These are phyloP conservation scores for Inga leiocalycina DNA, from an alignment of 306 rosid genomes.

Conservation along the genomic window DNA sequence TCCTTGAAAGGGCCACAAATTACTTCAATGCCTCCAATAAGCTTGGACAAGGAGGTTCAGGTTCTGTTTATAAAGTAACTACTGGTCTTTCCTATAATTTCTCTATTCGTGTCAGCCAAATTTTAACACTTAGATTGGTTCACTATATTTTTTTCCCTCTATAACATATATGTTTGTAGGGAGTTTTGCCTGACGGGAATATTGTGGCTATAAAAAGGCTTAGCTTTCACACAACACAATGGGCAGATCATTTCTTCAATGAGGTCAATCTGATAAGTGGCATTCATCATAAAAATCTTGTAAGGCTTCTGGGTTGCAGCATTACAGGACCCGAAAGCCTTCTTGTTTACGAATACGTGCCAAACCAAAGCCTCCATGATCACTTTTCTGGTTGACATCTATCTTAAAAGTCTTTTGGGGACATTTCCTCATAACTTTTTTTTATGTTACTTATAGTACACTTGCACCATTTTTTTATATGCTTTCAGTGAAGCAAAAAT, in stretches of 20 bases:
- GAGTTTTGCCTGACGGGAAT: constrained; percentile 50
- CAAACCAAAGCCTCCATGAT: constrained; percentile 63
- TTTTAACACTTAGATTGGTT: background rate
- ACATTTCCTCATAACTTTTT: constrained; percentile 3
- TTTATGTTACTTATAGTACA: background rate
- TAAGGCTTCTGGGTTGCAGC: constrained; percentile 67
- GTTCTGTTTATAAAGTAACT: constrained; percentile 70
- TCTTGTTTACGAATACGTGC: constrained; percentile 70
- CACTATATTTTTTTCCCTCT: background rate
- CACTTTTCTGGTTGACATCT: constrained; percentile 51
- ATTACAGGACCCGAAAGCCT: constrained; percentile 83
- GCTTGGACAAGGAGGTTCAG: constrained; percentile 88
- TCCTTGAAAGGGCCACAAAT: constrained; percentile 73
- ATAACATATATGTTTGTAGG: constrained; percentile 35
- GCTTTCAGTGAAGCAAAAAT: constrained; percentile 27
- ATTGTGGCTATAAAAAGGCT: constrained; percentile 54
- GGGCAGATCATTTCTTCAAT: constrained; percentile 49
- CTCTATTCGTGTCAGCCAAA: background rate
- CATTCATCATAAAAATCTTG: constrained; percentile 51
- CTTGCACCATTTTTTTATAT: background rate
- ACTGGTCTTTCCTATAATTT: background rate
- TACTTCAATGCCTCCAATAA: constrained; percentile 60
- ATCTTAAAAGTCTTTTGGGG: background rate
- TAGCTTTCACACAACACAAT: constrained; percentile 56
- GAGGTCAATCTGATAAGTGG: constrained; percentile 50